Conservation (phyloP, 345 rosid genomes). For the Arabis alpina region DNA sequence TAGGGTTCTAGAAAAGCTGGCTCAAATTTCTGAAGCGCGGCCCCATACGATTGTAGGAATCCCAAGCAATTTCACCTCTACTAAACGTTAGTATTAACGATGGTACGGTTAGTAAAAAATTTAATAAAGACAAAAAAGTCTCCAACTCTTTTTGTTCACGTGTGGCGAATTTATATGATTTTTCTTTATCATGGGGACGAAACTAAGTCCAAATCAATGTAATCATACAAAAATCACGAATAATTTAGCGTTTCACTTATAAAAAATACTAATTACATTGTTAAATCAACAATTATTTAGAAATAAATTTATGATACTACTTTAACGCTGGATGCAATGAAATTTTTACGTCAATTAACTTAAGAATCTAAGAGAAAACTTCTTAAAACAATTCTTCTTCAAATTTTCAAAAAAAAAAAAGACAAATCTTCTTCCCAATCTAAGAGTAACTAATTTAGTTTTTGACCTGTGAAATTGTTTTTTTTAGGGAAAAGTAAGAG, state of each 20-base stretch:
- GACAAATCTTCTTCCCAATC: too few species aligned
- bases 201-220: background rate
- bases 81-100: constrained; percentile 22
- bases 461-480: background rate
- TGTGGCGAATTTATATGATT: background rate
- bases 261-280: background rate
- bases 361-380: background rate
- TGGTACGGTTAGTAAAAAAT: too few species aligned
- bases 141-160: constrained; percentile 1
- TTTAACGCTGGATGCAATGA: background rate
- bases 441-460: background rate
- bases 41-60: constrained; percentile 57
- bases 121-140: background rate
- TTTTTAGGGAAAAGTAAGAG: background rate
- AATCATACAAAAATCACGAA: background rate
- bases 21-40: constrained; percentile 53
- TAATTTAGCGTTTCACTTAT: background rate
- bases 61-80: constrained; percentile 57
- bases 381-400: background rate
- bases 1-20: constrained; percentile 53
- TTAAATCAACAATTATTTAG: too few species aligned
- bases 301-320: background rate
- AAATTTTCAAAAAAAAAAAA: too few species aligned
- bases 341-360: background rate
- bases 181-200: background rate